Conservation (phyloP, 805 yeast genomes). For the Dipodascopsis uninucleata region DNA sequence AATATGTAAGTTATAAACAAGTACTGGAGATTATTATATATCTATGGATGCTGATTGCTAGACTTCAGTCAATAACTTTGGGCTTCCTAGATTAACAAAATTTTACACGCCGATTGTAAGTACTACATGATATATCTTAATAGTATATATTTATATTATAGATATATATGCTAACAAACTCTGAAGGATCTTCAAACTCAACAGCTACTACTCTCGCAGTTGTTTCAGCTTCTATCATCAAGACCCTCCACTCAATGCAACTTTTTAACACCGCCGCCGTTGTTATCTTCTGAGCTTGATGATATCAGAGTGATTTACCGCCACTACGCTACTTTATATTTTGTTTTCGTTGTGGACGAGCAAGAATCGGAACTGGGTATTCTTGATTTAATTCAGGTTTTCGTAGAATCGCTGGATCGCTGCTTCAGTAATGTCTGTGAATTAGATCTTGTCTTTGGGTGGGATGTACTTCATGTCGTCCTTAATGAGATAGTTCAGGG, state of each 20-base stretch:
- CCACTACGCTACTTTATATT: constrained; percentile 92
- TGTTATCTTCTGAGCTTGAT: constrained; percentile 49
- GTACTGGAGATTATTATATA: not conserved
- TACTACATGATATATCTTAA: not conserved
- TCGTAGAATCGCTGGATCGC: constrained; percentile 89
- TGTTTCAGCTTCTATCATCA: constrained; percentile 67
- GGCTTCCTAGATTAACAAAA: constrained; percentile 82
- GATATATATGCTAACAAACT: not conserved
- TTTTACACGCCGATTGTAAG: constrained; percentile 77
- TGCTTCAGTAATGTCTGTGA: constrained; percentile 95
- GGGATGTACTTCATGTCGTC: constrained; percentile 94
- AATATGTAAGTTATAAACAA: constrained; percentile 59
- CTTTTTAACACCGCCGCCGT: constrained; percentile 83
- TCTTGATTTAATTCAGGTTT: constrained; percentile 88
- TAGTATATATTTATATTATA: not conserved
- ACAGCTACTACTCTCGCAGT: constrained; percentile 72
- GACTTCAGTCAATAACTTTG: constrained; percentile 71
- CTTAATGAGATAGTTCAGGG: constrained; percentile 87
- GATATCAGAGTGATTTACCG: constrained; percentile 87
- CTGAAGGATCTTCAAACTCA: constrained; percentile 68
- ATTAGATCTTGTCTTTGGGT: constrained; percentile 93
- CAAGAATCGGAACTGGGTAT: constrained; percentile 95
- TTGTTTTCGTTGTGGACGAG: constrained; percentile 92
- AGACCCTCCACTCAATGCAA: constrained; percentile 78
- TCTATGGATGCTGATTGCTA: not conserved